phyloP scores from a whole-genome alignment of 805 yeast species.

The Wickerhamomyces queroliae region DNA sequence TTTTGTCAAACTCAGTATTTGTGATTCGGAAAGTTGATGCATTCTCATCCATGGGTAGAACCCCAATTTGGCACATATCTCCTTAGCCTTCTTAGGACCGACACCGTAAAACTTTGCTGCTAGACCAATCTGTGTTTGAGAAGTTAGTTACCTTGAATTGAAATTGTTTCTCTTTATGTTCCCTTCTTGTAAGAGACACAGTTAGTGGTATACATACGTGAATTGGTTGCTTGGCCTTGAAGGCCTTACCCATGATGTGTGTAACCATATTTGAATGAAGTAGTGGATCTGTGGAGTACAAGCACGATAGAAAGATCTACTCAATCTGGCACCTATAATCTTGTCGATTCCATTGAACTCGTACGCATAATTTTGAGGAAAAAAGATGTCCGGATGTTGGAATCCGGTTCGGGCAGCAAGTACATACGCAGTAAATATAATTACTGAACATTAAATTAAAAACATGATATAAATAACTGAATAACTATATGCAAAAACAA shows the following conservation, averaged over 20 bases:
- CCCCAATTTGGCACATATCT: conserved; percentile 81
- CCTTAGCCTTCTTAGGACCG: conserved; percentile 67
- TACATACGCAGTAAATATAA: too few relatives aligned
- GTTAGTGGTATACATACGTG: conserved; percentile 12
- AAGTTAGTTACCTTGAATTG: too few relatives aligned
- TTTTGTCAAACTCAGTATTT: conserved; percentile 78
- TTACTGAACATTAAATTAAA: too few relatives aligned
- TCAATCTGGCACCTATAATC: background rate
- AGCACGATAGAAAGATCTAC: background rate
- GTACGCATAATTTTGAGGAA: background rate
- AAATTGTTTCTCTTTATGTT: too few relatives aligned
- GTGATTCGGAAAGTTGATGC: conserved; percentile 88
- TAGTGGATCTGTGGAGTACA: too few relatives aligned
- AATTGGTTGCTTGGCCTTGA: conserved; percentile 23
- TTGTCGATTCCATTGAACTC: background rate
- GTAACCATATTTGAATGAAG: conserved; percentile 18
- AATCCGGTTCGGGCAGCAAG: background rate
- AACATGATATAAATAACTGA: background rate
- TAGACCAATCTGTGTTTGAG: conserved; percentile 47
- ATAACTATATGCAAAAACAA: background rate
- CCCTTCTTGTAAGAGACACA: too few relatives aligned
- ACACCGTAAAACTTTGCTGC: conserved; percentile 82
- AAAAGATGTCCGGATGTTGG: background rate
- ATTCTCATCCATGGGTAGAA: conserved; percentile 91
- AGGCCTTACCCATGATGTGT: conserved; percentile 23